A percentile compares a stretch with the other conserved stretches of the same genome.
Conservation (phyloP, 768 basidiomycete species). For the Suillus cothurnatus region DNA sequence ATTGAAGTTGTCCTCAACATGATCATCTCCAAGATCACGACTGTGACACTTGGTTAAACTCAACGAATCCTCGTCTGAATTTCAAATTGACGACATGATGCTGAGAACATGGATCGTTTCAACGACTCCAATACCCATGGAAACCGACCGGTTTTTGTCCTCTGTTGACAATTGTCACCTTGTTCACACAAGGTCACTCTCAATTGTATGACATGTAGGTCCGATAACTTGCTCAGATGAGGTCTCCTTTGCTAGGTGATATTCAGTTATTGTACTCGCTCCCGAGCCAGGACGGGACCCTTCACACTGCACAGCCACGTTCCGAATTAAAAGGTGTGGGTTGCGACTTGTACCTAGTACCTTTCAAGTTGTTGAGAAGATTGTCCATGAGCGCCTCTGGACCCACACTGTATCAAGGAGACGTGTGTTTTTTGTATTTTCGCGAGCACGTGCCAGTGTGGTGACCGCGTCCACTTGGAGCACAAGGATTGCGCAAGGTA, state of each 20-base stretch:
- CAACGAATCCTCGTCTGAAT: background rate
- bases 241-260: background rate
- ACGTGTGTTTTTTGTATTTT: background rate
- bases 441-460: background rate
- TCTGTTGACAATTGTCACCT: background rate
- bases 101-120: background rate
- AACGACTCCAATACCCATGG: background rate
- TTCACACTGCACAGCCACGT: background rate
- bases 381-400: background rate
- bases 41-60: background rate
- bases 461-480: background rate
- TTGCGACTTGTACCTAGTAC: background rate
- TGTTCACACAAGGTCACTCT: too few species aligned
- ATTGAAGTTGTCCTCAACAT: too few species aligned
- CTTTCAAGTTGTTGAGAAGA: background rate
- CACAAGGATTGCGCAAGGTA: background rate
- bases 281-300: background rate
- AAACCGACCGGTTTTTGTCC: background rate
- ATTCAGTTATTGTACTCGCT: background rate
- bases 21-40: too few species aligned
- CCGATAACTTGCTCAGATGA: background rate
- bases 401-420: slow-evolving; percentile 6
- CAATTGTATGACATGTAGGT: background rate
- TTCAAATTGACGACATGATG: background rate
- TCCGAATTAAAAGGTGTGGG: background rate